Base-by-base conservation (phyloP, 2,329 filamentous ascomycete genomes). In the Beauveria asiatica region DNA sequence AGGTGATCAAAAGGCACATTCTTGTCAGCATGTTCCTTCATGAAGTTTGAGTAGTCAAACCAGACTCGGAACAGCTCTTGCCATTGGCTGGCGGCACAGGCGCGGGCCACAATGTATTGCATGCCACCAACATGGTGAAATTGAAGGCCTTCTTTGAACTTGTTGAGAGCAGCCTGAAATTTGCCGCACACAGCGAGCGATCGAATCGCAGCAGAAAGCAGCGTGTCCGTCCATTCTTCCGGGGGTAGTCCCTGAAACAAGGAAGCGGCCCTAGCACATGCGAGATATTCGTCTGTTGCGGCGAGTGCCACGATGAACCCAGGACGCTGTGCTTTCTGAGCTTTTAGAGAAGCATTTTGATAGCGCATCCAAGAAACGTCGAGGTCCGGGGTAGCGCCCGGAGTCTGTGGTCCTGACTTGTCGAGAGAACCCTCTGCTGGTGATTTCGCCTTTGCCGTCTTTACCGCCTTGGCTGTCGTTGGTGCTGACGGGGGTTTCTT, bases 221-320 rank as follows among this genome's bases (percentile, higher is more conserved):
- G 60, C 3, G 70, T 66, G 13, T 76, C 68, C 17, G 74, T 73
- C 79, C 78, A 81, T 7, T 68, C 60, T 0, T 70, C 63, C 2
- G 64, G 41, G 0, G 72, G 65, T 2, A 79, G 66, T 33, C 73
- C 67, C 2, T 70, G 69, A 55, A 82, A 80, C 2, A 83, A 62
- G 3, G 76, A 72, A 4, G 74, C 67, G n/a, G 80, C 73, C 59
- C 79, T 75, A 65, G 73, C 73, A 1, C 74, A 75, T 53, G 82
- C 78, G 3, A 76, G 68, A 9, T 74, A 64, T n/a, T 75, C 73
- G 5, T 67, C 67, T 3, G 79, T 80, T 17, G 65, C 70, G 6
- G 76, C 70, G 10, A 83, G 72, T 51, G 78, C 77, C 2, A 70
- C 59, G 1, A 82, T 63, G 21, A 81, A 70, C 3, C 65, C 52